Evolutionary conservation across 2,329 filamentous ascomycete genomes (phyloP), one percentile per base, ranked within the genome.

Genomic region (Fusarium coffeatum): DNA sequence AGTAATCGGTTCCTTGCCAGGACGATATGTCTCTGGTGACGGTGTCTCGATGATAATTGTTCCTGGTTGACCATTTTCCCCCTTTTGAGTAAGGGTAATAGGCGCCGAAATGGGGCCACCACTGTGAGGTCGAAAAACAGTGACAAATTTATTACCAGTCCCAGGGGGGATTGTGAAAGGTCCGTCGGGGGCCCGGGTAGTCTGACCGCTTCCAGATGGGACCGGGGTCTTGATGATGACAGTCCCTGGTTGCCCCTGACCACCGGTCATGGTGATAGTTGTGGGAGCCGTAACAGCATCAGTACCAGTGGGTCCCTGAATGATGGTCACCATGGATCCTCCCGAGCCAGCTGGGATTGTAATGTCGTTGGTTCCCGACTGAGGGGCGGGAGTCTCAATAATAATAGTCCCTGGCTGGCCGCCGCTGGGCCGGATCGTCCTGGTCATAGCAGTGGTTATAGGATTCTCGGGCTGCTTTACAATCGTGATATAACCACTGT

Each of bases 41-140:
- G 65, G 65, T 2, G 64, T 68, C 58, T 68, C 65, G 34, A 68
- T 68, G 13, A 68, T 64, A 8, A 68, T 28, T 12, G 66, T 68
- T 16, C 66, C 68, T 34, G 68, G 67, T 15, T 64, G 49, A 5
- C 50, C 55, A 12, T 69, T 69, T 12, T 32, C n/a, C 1, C 67
- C 54, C 4, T 49, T 27, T 43, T 68, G 67, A 6, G 68, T 70
- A 30, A 70, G 59, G 5, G 68, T 70, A 9, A 71, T 68, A 32
- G 68, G 63, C 4, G 37, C 34, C 10, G 68, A 51, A 13, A 70
- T 70, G 10, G 67, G 51, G 4, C 71, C 67, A 16, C 68, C 68
- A 8, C 58, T 64, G 22, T 70, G 68, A 10, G 68, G 67, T 28
- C 68, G 50, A 20, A 68, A 70, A 16, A 71, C 25, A 1, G 68